These are phyloP conservation scores for Chrysosporium keratinophilum DNA, from an alignment of 2,329 filamentous ascomycete species.

Conservation along the genomic window DNA sequence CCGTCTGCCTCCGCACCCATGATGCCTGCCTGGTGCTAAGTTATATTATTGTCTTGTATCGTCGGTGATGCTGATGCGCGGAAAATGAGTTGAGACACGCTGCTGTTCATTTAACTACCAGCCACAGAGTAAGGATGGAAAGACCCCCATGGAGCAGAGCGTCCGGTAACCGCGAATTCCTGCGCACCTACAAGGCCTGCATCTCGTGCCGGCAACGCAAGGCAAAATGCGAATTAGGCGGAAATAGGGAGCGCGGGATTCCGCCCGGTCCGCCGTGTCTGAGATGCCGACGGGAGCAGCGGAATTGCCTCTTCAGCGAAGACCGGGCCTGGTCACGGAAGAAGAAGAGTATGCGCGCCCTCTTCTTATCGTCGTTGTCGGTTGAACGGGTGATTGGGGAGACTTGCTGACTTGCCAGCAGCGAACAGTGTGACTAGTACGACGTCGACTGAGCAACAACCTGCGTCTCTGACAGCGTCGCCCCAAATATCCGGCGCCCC, in stretches of 20 bases:
- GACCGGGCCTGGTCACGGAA: slow-evolving; percentile 34
- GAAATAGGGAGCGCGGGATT: slow-evolving; percentile 28
- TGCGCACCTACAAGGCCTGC: slow-evolving; percentile 47
- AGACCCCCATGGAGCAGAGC: slow-evolving; percentile 17
- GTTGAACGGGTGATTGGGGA: neutral
- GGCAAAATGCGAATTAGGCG: slow-evolving; percentile 43
- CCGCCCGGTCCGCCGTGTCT: slow-evolving; percentile 36
- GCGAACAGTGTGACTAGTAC: slow-evolving; percentile 7
- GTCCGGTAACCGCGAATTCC: slow-evolving; percentile 30
- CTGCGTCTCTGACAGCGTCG: slow-evolving; percentile 5
- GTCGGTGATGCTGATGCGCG: neutral
- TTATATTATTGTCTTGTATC: no score
- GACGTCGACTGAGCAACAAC: slow-evolving; percentile 8
- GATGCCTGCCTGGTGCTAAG: neutral
- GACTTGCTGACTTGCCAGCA: neutral
- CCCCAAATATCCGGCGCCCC: slow-evolving; percentile 14
- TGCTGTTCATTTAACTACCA: neutral
- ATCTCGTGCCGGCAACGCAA: slow-evolving; percentile 44
- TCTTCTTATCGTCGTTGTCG: neutral
- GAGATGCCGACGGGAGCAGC: slow-evolving; percentile 42
- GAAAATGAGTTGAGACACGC: slow-evolving; percentile 1
- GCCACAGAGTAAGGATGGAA: slow-evolving; percentile 8
- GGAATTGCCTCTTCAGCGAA: slow-evolving; percentile 41
- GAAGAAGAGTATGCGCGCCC: slow-evolving; percentile 22
- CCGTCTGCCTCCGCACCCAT: neutral